These are phyloP conservation scores for Curvularia eragrostidis DNA, from an alignment of 2,329 filamentous ascomycete genomes.

Conservation along the genomic window DNA sequence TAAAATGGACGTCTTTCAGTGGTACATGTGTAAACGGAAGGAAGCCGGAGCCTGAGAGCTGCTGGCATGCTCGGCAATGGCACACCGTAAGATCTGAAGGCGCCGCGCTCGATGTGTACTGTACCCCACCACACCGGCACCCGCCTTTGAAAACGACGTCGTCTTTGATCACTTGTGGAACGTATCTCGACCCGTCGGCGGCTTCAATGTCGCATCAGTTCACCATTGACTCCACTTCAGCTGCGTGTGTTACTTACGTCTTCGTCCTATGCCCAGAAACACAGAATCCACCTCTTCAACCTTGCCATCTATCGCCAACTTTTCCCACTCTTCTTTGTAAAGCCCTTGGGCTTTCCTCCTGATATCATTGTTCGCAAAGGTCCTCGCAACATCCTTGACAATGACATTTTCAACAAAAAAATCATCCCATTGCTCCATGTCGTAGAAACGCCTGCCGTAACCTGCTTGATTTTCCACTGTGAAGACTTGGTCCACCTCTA, in stretches of 20 bases:
- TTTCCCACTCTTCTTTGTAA: slow-evolving; percentile 50
- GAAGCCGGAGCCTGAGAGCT: slow-evolving; percentile 56
- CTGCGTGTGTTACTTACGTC: slow-evolving; percentile 30
- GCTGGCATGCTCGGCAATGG: slow-evolving; percentile 59
- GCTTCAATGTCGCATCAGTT: slow-evolving; percentile 20
- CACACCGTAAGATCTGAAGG: slow-evolving; percentile 52
- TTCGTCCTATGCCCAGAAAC: slow-evolving; percentile 47
- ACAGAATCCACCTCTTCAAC: slow-evolving; percentile 51
- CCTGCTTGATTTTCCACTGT: slow-evolving; percentile 45
- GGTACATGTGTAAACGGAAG: slow-evolving; percentile 54
- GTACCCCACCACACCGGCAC: slow-evolving; percentile 54
- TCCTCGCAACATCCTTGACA: slow-evolving; percentile 31
- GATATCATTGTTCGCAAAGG: slow-evolving; percentile 41
- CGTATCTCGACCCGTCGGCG: slow-evolving; percentile 34
- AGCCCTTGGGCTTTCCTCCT: slow-evolving; percentile 42
- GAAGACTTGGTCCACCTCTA: slow-evolving; percentile 42
- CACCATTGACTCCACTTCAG: neutral
- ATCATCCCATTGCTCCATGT: slow-evolving; percentile 42
- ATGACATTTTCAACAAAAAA: slow-evolving; percentile 48
- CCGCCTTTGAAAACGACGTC: slow-evolving; percentile 48
- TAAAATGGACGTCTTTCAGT: slow-evolving; percentile 44
- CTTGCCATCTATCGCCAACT: slow-evolving; percentile 47
- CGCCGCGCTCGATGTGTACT: slow-evolving; percentile 49
- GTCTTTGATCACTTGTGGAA: slow-evolving; percentile 14
- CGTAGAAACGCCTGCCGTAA: slow-evolving; percentile 38